Conservation (phyloP, 768 basidiomycete species). For the Phanerodontia chrysosporium region DNA sequence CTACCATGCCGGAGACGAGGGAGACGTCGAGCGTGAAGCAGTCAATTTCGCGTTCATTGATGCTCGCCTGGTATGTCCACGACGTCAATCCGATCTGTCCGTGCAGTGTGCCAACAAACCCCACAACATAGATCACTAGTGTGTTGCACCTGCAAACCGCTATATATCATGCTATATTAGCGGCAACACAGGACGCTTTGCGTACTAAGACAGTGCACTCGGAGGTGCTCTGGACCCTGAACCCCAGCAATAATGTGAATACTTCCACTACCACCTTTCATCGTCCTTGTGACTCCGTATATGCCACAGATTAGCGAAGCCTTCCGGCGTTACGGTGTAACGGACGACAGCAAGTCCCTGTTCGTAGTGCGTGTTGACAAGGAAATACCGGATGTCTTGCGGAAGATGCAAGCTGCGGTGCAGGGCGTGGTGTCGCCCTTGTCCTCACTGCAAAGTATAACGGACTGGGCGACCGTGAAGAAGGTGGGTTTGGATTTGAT, state of each 20-base stretch:
- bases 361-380: conserved; percentile 67
- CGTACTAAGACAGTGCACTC: conserved; percentile 88
- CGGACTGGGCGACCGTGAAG: conserved; percentile 71
- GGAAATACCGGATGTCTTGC: conserved; percentile 36
- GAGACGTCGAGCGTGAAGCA: conserved; percentile 66
- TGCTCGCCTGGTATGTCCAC: conserved; percentile 62
- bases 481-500: conserved; percentile 45
- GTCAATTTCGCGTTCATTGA: conserved; percentile 92
- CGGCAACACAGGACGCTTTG: conserved; percentile 52
- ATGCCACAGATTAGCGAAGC: conserved; percentile 76
- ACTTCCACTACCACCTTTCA: neutral
- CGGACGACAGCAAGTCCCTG: conserved; percentile 57
- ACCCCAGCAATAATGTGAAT: conserved; percentile 81
- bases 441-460: conserved; percentile 38
- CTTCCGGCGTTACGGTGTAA: conserved; percentile 81
- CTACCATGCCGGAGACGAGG: conserved; percentile 54
- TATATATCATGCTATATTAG: conserved; percentile 74
- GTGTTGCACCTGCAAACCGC: conserved; percentile 79
- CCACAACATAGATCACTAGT: conserved; percentile 82
- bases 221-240: conserved; percentile 84
- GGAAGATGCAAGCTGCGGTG: conserved; percentile 55
- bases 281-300: neutral
- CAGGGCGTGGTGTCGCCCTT: conserved; percentile 52
- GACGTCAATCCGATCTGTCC: neutral
- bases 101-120: too few relatives aligned